Percentiles rank a stretch among this genome's conserved stretches.
Conservation (phyloP, 148 eudicot species). For the Beta vulgaris region DNA sequence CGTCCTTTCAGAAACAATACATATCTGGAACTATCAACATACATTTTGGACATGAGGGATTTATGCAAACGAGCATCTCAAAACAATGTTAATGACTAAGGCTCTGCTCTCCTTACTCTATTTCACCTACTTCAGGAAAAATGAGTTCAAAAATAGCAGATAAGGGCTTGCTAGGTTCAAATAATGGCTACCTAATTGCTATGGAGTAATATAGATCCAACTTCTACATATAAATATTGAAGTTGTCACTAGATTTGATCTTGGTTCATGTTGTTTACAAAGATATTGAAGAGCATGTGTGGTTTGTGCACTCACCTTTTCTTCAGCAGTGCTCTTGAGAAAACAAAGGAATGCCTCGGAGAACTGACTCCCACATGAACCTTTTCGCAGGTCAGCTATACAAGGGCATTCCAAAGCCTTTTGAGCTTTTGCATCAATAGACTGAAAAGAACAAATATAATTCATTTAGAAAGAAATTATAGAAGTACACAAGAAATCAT, state of each 20-base stretch:
- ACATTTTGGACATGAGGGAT: no score
- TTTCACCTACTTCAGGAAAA: no score
- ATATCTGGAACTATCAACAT: not conserved
- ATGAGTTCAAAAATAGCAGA: no score
- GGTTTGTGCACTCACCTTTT: constrained; percentile 45
- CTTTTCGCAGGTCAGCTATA: constrained; percentile 66
- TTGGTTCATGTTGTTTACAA: not conserved
- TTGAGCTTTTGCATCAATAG: constrained; percentile 70
- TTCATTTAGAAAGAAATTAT: constrained; percentile 11
- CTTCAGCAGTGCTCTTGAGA: constrained; percentile 84
- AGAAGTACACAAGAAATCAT: not conserved
- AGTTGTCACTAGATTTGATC: not conserved
- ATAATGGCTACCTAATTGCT: no score
- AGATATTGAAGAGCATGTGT: not conserved
- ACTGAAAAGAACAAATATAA: constrained; percentile 34
- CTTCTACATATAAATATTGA: not conserved
- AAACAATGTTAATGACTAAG: no score
- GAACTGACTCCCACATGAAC: constrained; percentile 80
- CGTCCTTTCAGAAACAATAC: not conserved
- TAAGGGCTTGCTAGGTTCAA: no score
- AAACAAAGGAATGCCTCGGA: constrained; percentile 90
- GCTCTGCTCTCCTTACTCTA: no score
- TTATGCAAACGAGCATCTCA: not conserved
- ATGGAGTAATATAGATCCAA: not conserved
- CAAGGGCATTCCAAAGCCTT: constrained; percentile 93